Conservation (phyloP, 1,139 yeast genomes). For the Magnusiomyces sp. region DNA sequence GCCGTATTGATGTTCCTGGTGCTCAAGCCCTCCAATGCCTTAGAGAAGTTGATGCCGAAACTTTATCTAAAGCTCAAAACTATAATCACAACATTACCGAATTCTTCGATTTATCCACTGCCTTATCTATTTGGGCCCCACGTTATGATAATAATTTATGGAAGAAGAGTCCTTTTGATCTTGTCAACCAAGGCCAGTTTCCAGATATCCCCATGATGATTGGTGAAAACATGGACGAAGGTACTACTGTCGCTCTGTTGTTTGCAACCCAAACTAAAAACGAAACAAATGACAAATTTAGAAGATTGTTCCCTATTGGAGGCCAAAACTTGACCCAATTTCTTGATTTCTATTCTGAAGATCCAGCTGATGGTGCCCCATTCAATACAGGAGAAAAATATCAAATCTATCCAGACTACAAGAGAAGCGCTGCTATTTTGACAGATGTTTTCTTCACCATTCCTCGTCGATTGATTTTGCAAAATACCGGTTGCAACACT, state of each 20-base stretch:
- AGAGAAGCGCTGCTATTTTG: constrained; percentile 18
- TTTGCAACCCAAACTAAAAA: constrained; percentile 8
- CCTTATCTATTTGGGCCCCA: constrained; percentile 16
- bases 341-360: constrained; percentile 16
- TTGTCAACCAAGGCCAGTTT: constrained; percentile 13
- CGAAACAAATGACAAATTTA: background rate
- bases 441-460: constrained; percentile 19
- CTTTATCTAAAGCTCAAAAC: constrained; percentile 16
- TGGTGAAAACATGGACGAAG: constrained; percentile 23
- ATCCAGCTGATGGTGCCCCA: constrained; percentile 19
- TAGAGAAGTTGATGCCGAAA: constrained; percentile 12
- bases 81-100: constrained; percentile 10
- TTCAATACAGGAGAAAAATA: constrained; percentile 17
- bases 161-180: constrained; percentile 10
- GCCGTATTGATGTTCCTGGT: constrained; percentile 10
- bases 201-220: constrained; percentile 19
- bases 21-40: constrained; percentile 17
- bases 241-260: constrained; percentile 16
- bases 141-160: constrained; percentile 18
- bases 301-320: constrained; percentile 3
- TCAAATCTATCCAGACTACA: constrained; percentile 14
- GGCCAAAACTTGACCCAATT: constrained; percentile 5
- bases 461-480: constrained; percentile 17
- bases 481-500: constrained; percentile 1
- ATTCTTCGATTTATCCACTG: constrained; percentile 14